Conservation (phyloP, 805 yeast genomes). For the Diddensiella transvaalensis region DNA sequence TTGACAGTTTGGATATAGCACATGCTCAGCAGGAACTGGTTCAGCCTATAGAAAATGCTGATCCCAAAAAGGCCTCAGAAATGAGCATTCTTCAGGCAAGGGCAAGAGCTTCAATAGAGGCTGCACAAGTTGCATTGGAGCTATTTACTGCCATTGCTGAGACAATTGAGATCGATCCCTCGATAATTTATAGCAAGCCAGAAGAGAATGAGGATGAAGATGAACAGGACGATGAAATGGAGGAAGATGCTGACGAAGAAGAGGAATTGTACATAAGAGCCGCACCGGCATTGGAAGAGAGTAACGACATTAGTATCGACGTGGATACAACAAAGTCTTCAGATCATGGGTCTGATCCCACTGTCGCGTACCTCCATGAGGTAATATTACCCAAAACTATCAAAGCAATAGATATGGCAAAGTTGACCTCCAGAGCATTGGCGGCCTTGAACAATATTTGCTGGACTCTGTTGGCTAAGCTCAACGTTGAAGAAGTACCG, state of each 20-base stretch:
- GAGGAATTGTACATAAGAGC: slow-evolving; percentile 17
- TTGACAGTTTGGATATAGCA: slow-evolving; percentile 15
- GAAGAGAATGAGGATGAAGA: slow-evolving; percentile 11
- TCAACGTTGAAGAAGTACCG: slow-evolving; percentile 30
- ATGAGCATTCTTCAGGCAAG: slow-evolving; percentile 18
- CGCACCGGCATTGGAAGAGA: slow-evolving; percentile 5
- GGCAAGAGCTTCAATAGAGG: slow-evolving; percentile 45
- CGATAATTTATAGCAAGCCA: slow-evolving; percentile 9
- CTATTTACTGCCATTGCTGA: slow-evolving; percentile 73
- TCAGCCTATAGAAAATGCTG: slow-evolving; percentile 20
- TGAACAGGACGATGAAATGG: slow-evolving; percentile 15
- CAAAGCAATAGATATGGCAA: slow-evolving; percentile 34
- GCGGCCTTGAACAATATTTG: slow-evolving; percentile 68
- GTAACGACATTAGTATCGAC: slow-evolving; percentile 17
- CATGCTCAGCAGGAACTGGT: slow-evolving; percentile 12
- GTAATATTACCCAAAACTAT: slow-evolving; percentile 28
- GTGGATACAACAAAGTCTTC: slow-evolving; percentile 15
- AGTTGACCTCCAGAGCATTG: slow-evolving; percentile 53
- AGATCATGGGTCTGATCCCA: slow-evolving; percentile 12
- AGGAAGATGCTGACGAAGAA: slow-evolving; percentile 21
- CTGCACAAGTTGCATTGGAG: slow-evolving; percentile 71
- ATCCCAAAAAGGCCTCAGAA: slow-evolving; percentile 22
- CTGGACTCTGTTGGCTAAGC: slow-evolving; percentile 48
- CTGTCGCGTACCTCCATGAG: slow-evolving; percentile 8
- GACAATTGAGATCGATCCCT: slow-evolving; percentile 36